Evolutionary conservation across 768 basidiomycete species (phyloP), one percentile per base, ranked within the genome.

Genomic region (Gloeopeniophorella convolvens): DNA sequence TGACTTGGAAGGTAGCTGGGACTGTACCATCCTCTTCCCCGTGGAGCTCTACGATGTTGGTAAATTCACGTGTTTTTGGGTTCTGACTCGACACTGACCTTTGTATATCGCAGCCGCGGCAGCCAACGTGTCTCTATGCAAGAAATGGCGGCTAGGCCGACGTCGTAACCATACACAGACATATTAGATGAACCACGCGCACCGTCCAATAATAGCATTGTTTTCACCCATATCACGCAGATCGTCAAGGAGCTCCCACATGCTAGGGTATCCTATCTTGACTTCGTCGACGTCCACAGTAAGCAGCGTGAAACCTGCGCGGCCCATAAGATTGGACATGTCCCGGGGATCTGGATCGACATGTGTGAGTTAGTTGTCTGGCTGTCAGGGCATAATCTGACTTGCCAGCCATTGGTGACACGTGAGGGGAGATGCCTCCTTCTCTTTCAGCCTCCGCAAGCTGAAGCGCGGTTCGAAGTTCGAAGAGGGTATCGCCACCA

Each of bases 201-300:
- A 89, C 84, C 91, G 73, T 60, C 88, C 90, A 27, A 94, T 69
- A 36, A 98, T 78, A 10, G 93, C 91, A 63, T 96, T 98, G 42
- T 79, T 82, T 64, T 99, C 96, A 16, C 96, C 96, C 96, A 99
- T 99, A 63, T 90, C 83, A 44, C 79, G 76, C n/a, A 99, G 68
- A 66, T 99, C 96, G 48, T 92, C 82, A 66, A 98, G 74, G 12
- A 99, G 77, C 62, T 98, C 95, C 85, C 88, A 97, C 77, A 98
- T 94, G 37, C 82, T 86, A 1, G 96, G 96, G 62, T 97, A 99
- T 6, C 78, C 78, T 31, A 97, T 81, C 56, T 79, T 81, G 6
- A 99, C 76, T 69, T 99, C 96, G 62, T 99, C 96, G 30, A 87
- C 80, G 61, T 99, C 96, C 27, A 98, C 90, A 0, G 96, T 98